Evolutionary conservation across 1,139 yeast genomes (phyloP), one percentile per base, ranked within the genome.

Genomic region (Kodamaea arcana): DNA sequence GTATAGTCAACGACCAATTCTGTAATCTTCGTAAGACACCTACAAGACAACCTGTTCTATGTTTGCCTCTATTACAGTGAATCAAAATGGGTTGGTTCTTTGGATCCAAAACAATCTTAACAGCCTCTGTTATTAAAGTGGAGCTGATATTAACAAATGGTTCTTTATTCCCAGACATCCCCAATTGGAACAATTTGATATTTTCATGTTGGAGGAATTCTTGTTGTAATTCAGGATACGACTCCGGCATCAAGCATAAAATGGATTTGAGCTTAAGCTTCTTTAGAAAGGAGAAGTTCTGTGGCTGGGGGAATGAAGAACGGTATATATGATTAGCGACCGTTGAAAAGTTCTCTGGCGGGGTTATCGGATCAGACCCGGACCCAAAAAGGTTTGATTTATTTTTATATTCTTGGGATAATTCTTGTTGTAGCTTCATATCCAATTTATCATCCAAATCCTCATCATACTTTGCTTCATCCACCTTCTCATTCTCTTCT

Each of bases 61-160:
- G 98, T 51, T 92, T 92, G 7, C 98, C 98, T 39, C 97, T 68
- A 59, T 92, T 92, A 60, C 98, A 92, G 60, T 92, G 98, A 31
- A 92, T 85, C 40, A 92, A 65, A 11, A 92, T 69, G 0, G 98
- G 98, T 40, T 88, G 97, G 57, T 92, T 90, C 13, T 57, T 78
- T 0, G 96, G 96, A 50, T 92, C 71, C 12, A 88, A 59, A 11
- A 88, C 87, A 18, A 88, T 80, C 50, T 83, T 80, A 41, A 90
- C 66, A 0, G 97, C 97, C 41, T 78, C 77, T 0, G 94, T 83
- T 31, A 92, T 78, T 30, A 84, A 66, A 27, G 79, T 82, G 20
- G 84, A 80, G 27, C 94, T 82, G 35, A 92, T 76, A 47, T 84
- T 83, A 24, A 86, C 95, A 65, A 87, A 87, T 12, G 96, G 96